Base-by-base conservation (phyloP, 1,284 basidiomycete genomes). In the Somion occarium region DNA sequence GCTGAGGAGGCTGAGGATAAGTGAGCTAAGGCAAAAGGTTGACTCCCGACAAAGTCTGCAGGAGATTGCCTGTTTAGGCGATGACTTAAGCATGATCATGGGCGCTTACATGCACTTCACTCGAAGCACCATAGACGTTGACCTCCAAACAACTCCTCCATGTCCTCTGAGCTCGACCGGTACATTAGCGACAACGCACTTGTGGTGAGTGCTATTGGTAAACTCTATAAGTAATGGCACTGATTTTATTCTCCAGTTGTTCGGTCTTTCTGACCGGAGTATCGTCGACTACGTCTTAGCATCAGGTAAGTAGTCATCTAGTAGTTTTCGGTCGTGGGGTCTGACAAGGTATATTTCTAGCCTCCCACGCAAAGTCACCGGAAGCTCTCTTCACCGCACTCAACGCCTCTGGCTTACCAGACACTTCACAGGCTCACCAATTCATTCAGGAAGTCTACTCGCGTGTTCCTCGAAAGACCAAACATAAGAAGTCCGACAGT, bases 101-200 rank as follows among this genome's bases (percentile, higher is more conserved):
- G 49, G 49, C 49, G 49, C 48, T 27, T 12, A 50, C 11, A 20
- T 34, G 15, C 30, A 7, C 7, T 15, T 15, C 7, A 7, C 15
- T 7, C 15, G 30, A 15, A 24, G 27, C 13, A 38, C 37, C 5
- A 3, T 34, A 34, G 7, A n/a, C n/a, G n/a, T n/a, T n/a, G n/a
- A n/a, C n/a, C n/a, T n/a, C n/a, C n/a, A n/a, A n/a, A n/a, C n/a
- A n/a, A 61, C 24, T 54, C 52, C 27, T 50, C 45, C 57, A 75
- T 83, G 82, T 69, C 76, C 56, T 76, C 78, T 48, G 78, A 83
- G 58, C 74, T 90, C 49, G 76, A 89, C 63, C 78, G 85, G 58
- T 95, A 88, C 69, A 86, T 94, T 59, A 88, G 85, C 68, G 92
- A 95, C 74, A 91, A 93, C 72, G 83, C 85, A 53, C 79, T 94